Percentiles rank a stretch among this genome's conserved stretches.
Conservation (phyloP, 257 asterid species). For the Gynochthodes officinalis region DNA sequence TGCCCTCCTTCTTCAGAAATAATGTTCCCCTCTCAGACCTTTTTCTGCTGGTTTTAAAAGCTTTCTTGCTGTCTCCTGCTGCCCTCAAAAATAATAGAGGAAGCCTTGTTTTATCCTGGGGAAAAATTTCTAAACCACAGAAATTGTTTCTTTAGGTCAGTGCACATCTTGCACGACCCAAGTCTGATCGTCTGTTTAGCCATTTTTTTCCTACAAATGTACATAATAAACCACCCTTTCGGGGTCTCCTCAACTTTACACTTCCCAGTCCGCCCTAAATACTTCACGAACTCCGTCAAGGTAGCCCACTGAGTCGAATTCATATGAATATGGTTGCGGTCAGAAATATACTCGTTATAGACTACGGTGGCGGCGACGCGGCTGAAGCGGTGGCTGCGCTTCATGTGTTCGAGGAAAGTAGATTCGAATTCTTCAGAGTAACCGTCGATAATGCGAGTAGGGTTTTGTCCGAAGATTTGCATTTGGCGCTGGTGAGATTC, state of each 20-base stretch:
- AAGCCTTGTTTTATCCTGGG: too few relatives aligned
- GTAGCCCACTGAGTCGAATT: constrained; percentile 93
- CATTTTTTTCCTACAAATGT: too few relatives aligned
- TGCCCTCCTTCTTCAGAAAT: too few relatives aligned
- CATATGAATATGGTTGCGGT: constrained; percentile 83
- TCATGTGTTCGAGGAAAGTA: constrained; percentile 78
- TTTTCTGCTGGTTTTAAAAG: too few relatives aligned
- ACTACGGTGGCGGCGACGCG: constrained; percentile 94
- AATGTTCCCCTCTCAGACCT: too few relatives aligned
- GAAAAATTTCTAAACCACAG: too few relatives aligned
- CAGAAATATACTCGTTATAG: constrained; percentile 84
- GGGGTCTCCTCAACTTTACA: constrained; percentile 90
- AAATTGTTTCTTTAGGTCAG: too few relatives aligned
- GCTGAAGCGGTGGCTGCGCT: constrained; percentile 82
- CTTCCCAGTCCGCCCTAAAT: constrained; percentile 78
- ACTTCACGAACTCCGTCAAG: constrained; percentile 79
- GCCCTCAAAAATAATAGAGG: too few relatives aligned
- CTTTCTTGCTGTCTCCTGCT: too few relatives aligned
- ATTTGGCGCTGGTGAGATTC: constrained; percentile 95
- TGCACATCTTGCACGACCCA: too few relatives aligned
- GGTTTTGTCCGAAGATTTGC: constrained; percentile 87
- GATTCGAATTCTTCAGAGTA: constrained; percentile 79
- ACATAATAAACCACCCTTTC: constrained; percentile 92
- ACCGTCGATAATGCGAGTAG: constrained; percentile 62
- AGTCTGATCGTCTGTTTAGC: too few relatives aligned